Evolutionary conservation across 2,329 filamentous ascomycete species (phyloP).

Genomic region (Ophiognomonia clavigignenti-juglandacearum): DNA sequence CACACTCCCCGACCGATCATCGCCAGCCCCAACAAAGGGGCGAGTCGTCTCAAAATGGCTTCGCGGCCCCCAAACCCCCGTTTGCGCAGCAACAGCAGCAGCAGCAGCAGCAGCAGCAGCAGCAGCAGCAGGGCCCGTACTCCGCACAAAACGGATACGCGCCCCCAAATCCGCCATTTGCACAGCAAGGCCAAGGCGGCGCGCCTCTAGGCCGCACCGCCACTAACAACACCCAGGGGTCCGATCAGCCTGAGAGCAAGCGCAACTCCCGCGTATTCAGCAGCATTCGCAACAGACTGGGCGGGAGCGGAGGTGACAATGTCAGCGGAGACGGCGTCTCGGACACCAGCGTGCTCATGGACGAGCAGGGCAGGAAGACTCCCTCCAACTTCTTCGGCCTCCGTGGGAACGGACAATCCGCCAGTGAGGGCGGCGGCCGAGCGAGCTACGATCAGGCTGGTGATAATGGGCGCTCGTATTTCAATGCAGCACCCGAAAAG

Average conservation of each 20-base stretch:
- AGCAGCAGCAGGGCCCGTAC: too few relatives aligned
- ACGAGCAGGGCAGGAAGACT: conserved; percentile 34
- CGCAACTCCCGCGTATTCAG: conserved; percentile 45
- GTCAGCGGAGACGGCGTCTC: conserved; percentile 35
- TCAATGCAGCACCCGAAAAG: conserved; percentile 19
- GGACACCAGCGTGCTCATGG: conserved; percentile 34
- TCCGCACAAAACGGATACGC: conserved; percentile 16
- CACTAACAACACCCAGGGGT: conserved; percentile 18
- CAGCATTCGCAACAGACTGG: conserved; percentile 42
- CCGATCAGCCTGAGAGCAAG: conserved; percentile 29
- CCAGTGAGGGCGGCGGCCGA: conserved; percentile 19
- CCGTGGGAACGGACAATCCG: conserved; percentile 16
- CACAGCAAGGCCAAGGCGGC: conserved; percentile 14
- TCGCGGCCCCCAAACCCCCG: conserved; percentile 16
- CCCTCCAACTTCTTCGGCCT: conserved; percentile 36
- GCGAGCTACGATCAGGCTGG: conserved; percentile 25
- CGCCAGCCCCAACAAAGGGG: conserved; percentile 15
- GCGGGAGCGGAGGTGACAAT: conserved; percentile 27
- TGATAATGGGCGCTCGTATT: background rate
- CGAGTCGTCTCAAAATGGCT: conserved; percentile 12
- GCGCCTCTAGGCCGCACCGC: conserved; percentile 10
- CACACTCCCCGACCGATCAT: conserved; percentile 14
- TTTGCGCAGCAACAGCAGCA: conserved; percentile 12
- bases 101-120: too few relatives aligned
- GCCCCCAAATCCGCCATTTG: conserved; percentile 17